A percentile compares a stretch with the other conserved stretches of the same genome.
Conservation (phyloP, 1,139 yeast species). For the Sugiyamaella sp. region DNA sequence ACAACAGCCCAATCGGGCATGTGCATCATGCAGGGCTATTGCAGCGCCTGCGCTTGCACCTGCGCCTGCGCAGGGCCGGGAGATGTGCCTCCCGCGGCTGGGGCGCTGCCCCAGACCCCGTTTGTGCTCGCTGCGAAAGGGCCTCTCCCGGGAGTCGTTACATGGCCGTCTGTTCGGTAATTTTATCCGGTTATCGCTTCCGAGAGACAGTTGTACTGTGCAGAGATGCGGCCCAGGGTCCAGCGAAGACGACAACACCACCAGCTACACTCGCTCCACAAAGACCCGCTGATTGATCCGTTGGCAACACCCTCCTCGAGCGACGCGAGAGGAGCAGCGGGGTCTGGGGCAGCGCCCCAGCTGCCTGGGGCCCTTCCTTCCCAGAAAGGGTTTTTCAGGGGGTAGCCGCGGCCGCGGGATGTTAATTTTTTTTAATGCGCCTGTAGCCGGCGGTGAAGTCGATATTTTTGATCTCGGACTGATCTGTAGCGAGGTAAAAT, state of each 20-base stretch:
- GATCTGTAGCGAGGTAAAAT: constrained; percentile 43
- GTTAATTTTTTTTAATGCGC: background rate
- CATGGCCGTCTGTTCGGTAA: too few species aligned
- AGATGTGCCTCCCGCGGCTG: background rate
- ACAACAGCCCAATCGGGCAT: too few species aligned
- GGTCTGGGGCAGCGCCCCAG: constrained; percentile 2
- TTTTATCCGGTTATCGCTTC: too few species aligned
- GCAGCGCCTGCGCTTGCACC: too few species aligned
- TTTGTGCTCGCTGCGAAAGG: background rate
- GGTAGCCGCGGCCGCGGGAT: constrained; percentile 15
- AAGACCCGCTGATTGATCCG: background rate
- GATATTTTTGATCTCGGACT: background rate
- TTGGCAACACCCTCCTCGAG: background rate
- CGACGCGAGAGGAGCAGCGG: background rate
- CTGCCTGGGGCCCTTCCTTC: background rate
- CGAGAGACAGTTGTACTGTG: too few species aligned
- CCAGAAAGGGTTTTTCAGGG: constrained; percentile 6
- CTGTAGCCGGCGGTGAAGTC: background rate
- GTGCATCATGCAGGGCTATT: too few species aligned
- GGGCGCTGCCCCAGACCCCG: background rate
- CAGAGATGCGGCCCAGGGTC: too few species aligned
- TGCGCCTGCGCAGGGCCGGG: too few species aligned
- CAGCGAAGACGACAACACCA: too few species aligned
- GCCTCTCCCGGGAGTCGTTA: too few species aligned
- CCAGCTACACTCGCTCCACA: too few species aligned